Evolutionary conservation across 129 eudicot genomes (phyloP), one percentile per base, ranked within the genome.

Genomic region (Scalesia atractyloides): DNA sequence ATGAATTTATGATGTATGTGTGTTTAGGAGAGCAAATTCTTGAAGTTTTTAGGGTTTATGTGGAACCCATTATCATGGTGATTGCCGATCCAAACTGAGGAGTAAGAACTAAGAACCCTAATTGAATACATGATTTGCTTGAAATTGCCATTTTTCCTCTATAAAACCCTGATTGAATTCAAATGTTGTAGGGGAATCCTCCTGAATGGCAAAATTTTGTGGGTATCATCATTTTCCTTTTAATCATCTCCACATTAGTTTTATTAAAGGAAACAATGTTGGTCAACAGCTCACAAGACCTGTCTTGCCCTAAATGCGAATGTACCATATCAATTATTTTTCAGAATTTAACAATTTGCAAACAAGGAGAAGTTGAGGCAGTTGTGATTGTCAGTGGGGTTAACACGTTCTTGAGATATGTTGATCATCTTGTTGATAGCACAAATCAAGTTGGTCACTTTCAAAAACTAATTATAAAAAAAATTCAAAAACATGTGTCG

Each of bases 171-270:
- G 22, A 30, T 5, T 1, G 2, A 22, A 0, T 22, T 2, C 1
- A 22, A 22, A 22, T 22, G 26, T 22, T 22, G 24, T 83, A 95
- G 99, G 94, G 91, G 56, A 95, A 90, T 74, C 97, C 99, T 73
- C 99, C 99, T 11, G 99, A 95, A 70, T 95, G 99, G 99, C 99
- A 95, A 73, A 97, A 95, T 37, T 95, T 95, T 80, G 99, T 95
- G 69, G 99, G 99, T 72, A 95, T 95, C 70, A 95, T 95, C 52
- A 90, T 90, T 47, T 74, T 95, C 75, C 97, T 95, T 5, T 73
- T 90, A 48, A 95, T 95, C 41, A 95, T 90, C 89, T 95, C 99
- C 20, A 95, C 99, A 16, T 95, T 66, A 95, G 99, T 88, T 95
- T 95, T 30, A 86, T 95, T 7, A 97, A 95, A 73, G 99, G 90